Evolutionary conservation across 305 asterid species (phyloP).

Genomic region (Fraxinus floribunda): DNA sequence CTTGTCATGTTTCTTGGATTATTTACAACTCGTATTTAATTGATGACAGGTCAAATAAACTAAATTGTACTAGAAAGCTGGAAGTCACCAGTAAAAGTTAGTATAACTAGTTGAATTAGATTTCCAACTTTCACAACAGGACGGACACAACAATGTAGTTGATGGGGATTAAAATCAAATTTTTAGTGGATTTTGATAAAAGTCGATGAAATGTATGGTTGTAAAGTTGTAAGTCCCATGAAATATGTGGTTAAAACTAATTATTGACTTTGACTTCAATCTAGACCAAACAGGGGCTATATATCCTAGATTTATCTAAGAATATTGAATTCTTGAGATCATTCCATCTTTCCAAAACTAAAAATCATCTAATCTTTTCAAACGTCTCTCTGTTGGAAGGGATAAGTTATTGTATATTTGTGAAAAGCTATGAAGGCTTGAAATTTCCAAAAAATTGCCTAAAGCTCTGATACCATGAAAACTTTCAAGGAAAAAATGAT

Average conservation of each 20-base stretch:
- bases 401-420: too few relatives aligned
- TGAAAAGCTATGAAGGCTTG: too few relatives aligned
- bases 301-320: not conserved
- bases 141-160: not conserved
- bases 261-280: too few relatives aligned
- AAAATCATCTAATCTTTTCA: not conserved
- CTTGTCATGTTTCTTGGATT: not conserved
- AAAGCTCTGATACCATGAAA: too few relatives aligned
- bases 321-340: not conserved
- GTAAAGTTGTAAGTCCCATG: too few relatives aligned
- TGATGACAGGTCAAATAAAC: slow-evolving; percentile 2
- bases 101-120: not conserved
- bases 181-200: too few relatives aligned
- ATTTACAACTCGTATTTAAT: not conserved
- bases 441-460: too few relatives aligned
- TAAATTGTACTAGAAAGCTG: not conserved
- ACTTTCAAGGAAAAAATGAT: not conserved
- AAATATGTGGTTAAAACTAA: too few relatives aligned
- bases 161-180: too few relatives aligned
- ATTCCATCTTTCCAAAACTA: not conserved
- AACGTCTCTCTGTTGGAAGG: not conserved
- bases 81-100: not conserved
- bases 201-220: too few relatives aligned
- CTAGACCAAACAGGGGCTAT: not conserved
- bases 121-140: slow-evolving; percentile 15